These are phyloP conservation scores for Lasiodiplodia hormozganensis DNA, from an alignment of 2,329 filamentous ascomycete genomes.

Conservation along the genomic window DNA sequence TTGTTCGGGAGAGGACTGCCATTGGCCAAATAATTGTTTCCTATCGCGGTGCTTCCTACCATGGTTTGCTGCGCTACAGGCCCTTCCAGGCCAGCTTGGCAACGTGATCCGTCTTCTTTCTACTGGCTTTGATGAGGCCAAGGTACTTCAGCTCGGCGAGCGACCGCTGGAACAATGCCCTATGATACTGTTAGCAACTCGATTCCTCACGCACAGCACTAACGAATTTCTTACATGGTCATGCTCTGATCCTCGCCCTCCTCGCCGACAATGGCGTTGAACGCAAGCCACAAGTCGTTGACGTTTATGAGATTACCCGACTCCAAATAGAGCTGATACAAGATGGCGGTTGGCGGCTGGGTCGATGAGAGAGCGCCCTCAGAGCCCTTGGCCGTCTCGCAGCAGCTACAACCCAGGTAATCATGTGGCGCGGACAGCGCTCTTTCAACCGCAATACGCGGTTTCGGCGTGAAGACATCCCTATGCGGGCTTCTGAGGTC, in stretches of 20 bases:
- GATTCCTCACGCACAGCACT: background rate
- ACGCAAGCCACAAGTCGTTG: slow-evolving; percentile 80
- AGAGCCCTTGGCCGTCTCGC: slow-evolving; percentile 45
- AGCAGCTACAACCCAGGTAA: slow-evolving; percentile 78
- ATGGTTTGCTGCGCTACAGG: slow-evolving; percentile 53
- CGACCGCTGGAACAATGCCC: slow-evolving; percentile 81
- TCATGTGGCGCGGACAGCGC: slow-evolving; percentile 76
- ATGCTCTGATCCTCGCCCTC: slow-evolving; percentile 53
- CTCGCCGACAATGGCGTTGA: slow-evolving; percentile 67
- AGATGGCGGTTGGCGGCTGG: slow-evolving; percentile 72
- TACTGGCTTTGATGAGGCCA: slow-evolving; percentile 86
- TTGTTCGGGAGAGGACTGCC: background rate
- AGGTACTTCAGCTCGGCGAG: slow-evolving; percentile 84
- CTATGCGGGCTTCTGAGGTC: slow-evolving; percentile 72
- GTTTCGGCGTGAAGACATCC: slow-evolving; percentile 77
- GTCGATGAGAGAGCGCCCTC: slow-evolving; percentile 60
- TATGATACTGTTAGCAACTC: slow-evolving; percentile 36
- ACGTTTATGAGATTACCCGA: slow-evolving; percentile 79
- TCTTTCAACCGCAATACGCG: slow-evolving; percentile 73
- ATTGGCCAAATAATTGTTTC: background rate
- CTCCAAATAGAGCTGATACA: slow-evolving; percentile 82
- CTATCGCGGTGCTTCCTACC: background rate
- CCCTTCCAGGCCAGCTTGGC: slow-evolving; percentile 85
- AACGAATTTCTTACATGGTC: slow-evolving; percentile 41
- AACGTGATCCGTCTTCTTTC: slow-evolving; percentile 91